phyloP scores from a whole-genome alignment of 2,329 filamentous ascomycete species.

The Ceratocystis alfenasii region DNA sequence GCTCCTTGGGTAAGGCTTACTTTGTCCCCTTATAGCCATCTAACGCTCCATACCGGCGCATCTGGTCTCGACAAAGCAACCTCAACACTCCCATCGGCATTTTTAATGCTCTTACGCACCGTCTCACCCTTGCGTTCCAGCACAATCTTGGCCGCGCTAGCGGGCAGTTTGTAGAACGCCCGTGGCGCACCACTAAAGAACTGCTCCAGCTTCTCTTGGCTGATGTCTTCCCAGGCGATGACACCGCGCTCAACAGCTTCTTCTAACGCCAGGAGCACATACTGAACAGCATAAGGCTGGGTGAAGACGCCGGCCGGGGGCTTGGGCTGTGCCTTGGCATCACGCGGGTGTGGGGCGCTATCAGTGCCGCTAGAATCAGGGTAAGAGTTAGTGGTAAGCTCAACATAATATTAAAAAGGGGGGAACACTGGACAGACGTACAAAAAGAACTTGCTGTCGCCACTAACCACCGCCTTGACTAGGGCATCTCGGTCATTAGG shows the following conservation, averaged over 20 bases:
- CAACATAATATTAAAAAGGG: not conserved
- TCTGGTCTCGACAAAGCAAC: conserved; percentile 36
- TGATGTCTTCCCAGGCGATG: conserved; percentile 41
- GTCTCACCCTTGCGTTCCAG: conserved; percentile 34
- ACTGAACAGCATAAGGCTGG: conserved; percentile 56
- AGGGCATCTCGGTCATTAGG: conserved; percentile 62
- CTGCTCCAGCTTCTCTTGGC: conserved; percentile 41
- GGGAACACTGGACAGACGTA: conserved; percentile 27
- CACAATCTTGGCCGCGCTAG: conserved; percentile 28
- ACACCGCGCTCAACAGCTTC: conserved; percentile 45
- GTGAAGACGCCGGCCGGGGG: conserved; percentile 69
- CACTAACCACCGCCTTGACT: conserved; percentile 48
- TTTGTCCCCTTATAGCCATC: conserved; percentile 26
- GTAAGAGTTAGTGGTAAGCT: not conserved
- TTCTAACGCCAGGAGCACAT: conserved; percentile 51
- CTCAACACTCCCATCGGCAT: conserved; percentile 32
- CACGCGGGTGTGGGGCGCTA: conserved; percentile 50
- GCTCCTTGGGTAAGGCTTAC: not conserved
- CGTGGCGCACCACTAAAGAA: conserved; percentile 45
- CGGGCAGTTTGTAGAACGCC: conserved; percentile 39
- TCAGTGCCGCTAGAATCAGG: conserved; percentile 39
- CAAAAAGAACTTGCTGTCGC: conserved; percentile 62
- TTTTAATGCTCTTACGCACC: conserved; percentile 33
- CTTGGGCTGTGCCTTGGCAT: conserved; percentile 45
- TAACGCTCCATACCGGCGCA: conserved; percentile 33